Evolutionary conservation across 2,329 filamentous ascomycete species (phyloP).

Genomic region (Epichloe glyceriae): DNA sequence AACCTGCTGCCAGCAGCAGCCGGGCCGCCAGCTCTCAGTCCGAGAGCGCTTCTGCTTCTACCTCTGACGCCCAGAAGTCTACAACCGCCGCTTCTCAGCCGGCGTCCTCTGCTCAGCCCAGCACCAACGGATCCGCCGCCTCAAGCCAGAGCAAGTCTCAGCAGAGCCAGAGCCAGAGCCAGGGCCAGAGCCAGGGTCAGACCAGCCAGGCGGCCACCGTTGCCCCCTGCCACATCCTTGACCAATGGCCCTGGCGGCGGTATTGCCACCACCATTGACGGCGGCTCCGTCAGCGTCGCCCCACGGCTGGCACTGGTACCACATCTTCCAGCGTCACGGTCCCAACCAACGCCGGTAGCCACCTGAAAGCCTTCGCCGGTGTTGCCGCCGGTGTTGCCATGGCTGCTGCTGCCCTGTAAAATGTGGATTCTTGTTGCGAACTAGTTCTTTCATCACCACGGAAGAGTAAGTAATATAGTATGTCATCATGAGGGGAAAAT

Average conservation of each 20-base stretch:
- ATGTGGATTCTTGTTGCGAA: not conserved
- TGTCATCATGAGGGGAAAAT: not conserved
- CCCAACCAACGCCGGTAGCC: slow-evolving; percentile 8
- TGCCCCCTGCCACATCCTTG: no score
- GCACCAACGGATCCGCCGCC: no score
- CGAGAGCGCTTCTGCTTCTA: slow-evolving; percentile 2
- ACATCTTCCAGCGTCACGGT: not conserved
- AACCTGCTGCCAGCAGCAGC: not conserved
- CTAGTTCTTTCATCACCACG: not conserved
- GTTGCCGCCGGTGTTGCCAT: slow-evolving; percentile 18
- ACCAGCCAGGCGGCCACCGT: no score
- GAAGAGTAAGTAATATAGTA: not conserved
- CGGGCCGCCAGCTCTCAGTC: not conserved
- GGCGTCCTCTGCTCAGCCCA: no score
- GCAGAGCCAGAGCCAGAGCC: no score
- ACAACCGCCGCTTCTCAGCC: no score
- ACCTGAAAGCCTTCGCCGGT: slow-evolving; percentile 19
- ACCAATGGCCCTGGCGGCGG: slow-evolving; percentile 2
- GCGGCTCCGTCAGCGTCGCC: not conserved
- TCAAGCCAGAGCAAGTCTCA: no score
- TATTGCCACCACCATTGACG: not conserved
- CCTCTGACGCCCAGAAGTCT: not conserved
- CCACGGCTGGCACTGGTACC: not conserved
- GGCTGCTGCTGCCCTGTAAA: slow-evolving; percentile 19
- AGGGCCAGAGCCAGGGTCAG: no score